Conservation (phyloP, 2,329 filamentous ascomycete species). For the Pseudogymnoascus sp. region DNA sequence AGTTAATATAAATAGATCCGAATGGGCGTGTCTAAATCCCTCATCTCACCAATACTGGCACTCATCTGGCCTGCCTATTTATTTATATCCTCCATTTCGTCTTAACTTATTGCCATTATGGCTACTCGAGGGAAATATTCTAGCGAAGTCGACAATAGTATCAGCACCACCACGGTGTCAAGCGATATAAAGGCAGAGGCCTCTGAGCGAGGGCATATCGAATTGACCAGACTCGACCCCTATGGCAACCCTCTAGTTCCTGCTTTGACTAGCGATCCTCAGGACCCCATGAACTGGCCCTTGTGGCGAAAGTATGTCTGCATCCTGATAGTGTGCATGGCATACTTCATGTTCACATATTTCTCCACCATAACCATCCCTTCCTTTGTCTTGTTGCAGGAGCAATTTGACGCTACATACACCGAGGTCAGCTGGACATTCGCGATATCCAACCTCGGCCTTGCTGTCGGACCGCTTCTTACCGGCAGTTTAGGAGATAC, state of each 20-base stretch:
- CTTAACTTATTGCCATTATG: neutral
- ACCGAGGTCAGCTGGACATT: constrained; percentile 44
- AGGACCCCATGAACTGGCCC: constrained; percentile 49
- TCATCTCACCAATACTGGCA: neutral
- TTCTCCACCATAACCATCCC: constrained; percentile 48
- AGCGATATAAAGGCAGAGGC: neutral
- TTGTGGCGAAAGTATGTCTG: constrained; percentile 38
- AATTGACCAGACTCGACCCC: constrained; percentile 10
- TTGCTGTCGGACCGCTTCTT: constrained; percentile 41
- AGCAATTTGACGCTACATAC: constrained; percentile 36
- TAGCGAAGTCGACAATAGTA: neutral
- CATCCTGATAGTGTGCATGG: constrained; percentile 37
- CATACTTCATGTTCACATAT: constrained; percentile 51
- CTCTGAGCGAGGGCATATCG: neutral
- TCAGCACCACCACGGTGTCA: neutral
- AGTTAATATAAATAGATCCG: neutral
- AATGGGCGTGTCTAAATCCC: neutral
- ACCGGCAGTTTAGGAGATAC: constrained; percentile 43
- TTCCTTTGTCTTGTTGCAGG: constrained; percentile 41
- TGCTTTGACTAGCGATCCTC: constrained; percentile 34
- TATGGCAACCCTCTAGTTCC: constrained; percentile 31
- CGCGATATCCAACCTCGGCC: constrained; percentile 40
- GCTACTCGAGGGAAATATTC: neutral
- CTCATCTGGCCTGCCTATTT: neutral
- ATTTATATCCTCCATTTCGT: neutral